Percentiles rank a stretch among this genome's conserved stretches.
Conservation (phyloP, 2,329 filamentous ascomycete genomes). For the Juglanconis juglandina region DNA sequence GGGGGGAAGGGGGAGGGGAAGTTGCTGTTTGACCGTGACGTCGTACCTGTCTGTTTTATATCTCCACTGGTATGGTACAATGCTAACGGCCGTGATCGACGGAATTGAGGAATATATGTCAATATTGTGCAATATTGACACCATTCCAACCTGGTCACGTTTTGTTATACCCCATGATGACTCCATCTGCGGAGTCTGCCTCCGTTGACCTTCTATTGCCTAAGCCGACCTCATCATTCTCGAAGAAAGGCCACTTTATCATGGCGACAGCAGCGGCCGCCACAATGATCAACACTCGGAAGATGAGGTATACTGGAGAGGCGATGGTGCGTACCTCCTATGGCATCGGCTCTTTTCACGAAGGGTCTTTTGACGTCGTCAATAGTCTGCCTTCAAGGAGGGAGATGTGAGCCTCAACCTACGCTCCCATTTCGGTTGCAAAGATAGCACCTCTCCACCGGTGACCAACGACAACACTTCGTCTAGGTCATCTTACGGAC, state of each 20-base stretch:
- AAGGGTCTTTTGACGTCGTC: neutral
- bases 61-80: neutral
- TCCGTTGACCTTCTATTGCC: no score
- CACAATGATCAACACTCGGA: neutral
- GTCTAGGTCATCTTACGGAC: no score
- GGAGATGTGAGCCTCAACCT: neutral
- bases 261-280: neutral
- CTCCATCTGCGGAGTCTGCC: no score
- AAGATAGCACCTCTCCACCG: neutral
- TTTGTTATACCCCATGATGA: no score
- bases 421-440: neutral
- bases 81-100: neutral
- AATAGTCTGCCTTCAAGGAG: neutral
- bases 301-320: neutral
- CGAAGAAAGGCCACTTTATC: no score
- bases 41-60: neutral
- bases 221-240: no score
- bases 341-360: no score
- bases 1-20: neutral
- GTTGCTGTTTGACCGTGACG: neutral
- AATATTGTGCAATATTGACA: no score
- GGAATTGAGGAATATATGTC: neutral
- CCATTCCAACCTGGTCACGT: no score
- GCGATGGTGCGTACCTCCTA: neutral
- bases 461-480: no score